Percentiles rank a stretch among this genome's conserved stretches.
Evolutionary conservation across 1,284 basidiomycete species (phyloP).

Genomic region (Cryptococcus sp.): DNA sequence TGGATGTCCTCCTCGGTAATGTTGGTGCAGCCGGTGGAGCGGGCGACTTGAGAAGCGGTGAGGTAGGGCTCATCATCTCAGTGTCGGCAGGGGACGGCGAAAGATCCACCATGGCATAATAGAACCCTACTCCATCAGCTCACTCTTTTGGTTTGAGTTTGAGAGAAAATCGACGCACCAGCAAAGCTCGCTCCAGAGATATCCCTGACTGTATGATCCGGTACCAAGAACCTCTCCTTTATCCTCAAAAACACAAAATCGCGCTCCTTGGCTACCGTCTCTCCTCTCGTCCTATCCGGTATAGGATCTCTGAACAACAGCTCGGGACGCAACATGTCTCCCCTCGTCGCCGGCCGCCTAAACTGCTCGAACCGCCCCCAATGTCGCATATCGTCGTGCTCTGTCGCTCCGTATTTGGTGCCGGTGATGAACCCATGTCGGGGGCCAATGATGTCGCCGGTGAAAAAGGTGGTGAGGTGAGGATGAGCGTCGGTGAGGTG

Average conservation of each 20-base stretch:
- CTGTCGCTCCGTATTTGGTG: constrained; percentile 70
- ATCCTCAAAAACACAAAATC: constrained; percentile 78
- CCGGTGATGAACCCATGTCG: constrained; percentile 81
- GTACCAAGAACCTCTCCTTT: constrained; percentile 94
- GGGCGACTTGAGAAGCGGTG: constrained; percentile 18
- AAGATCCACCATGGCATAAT: constrained; percentile 56
- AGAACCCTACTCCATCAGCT: constrained; percentile 60
- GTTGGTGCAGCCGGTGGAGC: constrained; percentile 10
- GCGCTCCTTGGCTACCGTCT: constrained; percentile 34
- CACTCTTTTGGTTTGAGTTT: not conserved
- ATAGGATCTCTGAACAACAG: constrained; percentile 60
- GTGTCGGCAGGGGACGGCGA: constrained; percentile 25
- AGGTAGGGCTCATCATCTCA: constrained; percentile 32
- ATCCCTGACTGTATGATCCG: constrained; percentile 85
- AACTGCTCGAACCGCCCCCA: constrained; percentile 91
- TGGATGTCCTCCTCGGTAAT: constrained; percentile 9
- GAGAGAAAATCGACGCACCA: constrained; percentile 52
- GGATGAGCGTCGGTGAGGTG: constrained; percentile 85
- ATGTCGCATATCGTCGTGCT: constrained; percentile 81
- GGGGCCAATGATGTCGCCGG: constrained; percentile 81
- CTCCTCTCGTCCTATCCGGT: constrained; percentile 26
- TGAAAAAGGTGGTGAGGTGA: constrained; percentile 86
- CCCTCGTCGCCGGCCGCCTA: constrained; percentile 54
- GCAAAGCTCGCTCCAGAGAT: constrained; percentile 95
- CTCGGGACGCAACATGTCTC: constrained; percentile 63